phyloP scores from a whole-genome alignment of 306 rosid genomes.

The Trichosanthes cucumerina region DNA sequence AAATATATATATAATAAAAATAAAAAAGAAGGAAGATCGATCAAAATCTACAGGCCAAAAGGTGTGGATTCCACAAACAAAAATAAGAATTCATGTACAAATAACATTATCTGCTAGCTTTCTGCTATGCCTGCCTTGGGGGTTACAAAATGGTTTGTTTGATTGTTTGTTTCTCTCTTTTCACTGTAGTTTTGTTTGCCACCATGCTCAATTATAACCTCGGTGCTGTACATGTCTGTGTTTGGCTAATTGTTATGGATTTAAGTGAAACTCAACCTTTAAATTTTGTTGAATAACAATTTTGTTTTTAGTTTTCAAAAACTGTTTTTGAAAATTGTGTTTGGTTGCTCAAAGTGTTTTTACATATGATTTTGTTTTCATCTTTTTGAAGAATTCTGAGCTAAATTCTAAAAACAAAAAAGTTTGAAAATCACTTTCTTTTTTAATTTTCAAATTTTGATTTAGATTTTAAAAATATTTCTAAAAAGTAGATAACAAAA shows the following conservation, averaged over 20 bases:
- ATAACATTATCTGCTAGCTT: background rate
- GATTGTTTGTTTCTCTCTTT: background rate
- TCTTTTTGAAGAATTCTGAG: too few relatives aligned
- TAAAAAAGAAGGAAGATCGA: background rate
- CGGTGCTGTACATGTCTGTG: background rate
- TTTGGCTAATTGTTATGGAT: background rate
- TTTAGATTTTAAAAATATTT: too few relatives aligned
- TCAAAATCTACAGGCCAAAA: background rate
- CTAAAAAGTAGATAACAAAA: too few relatives aligned
- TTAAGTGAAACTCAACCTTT: background rate
- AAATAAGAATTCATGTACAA: background rate
- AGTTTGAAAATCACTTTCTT: too few relatives aligned
- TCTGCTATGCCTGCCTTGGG: background rate
- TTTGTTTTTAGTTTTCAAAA: background rate
- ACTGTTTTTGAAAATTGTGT: background rate
- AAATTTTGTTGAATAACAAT: background rate
- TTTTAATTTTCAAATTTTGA: too few relatives aligned
- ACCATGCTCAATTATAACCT: background rate
- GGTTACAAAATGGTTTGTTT: background rate
- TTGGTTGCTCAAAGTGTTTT: too few relatives aligned
- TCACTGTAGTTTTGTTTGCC: background rate
- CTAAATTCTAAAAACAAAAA: too few relatives aligned
- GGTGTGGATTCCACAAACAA: background rate
- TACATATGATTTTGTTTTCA: too few relatives aligned
- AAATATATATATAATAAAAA: background rate